Conservation (phyloP, 371 early-diverging fungal genomes). For the Umbelopsis sp. region DNA sequence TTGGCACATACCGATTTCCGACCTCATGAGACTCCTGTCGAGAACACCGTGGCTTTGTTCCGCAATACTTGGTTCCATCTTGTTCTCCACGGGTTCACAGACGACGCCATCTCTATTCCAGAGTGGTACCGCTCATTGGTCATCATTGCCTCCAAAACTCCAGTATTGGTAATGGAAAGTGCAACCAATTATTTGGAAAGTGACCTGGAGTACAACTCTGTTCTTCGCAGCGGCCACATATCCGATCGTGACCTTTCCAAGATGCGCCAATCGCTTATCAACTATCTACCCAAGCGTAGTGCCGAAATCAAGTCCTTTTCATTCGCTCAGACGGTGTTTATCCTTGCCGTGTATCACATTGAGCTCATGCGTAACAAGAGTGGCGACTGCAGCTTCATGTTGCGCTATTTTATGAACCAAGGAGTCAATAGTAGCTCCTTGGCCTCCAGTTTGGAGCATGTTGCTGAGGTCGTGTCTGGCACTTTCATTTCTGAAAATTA, state of each 20-base stretch:
- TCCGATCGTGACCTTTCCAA: constrained; percentile 61
- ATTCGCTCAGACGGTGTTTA: constrained; percentile 78
- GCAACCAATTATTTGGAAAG: constrained; percentile 83
- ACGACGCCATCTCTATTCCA: constrained; percentile 78
- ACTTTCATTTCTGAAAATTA: constrained; percentile 63
- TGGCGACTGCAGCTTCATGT: constrained; percentile 71
- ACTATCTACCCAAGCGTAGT: background rate
- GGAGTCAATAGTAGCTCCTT: constrained; percentile 71
- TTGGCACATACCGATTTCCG: constrained; percentile 64
- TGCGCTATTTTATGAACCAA: constrained; percentile 86
- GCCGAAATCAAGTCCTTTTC: constrained; percentile 67
- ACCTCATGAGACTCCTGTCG: constrained; percentile 61
- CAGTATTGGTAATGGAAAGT: constrained; percentile 76
- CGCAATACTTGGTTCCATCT: constrained; percentile 92
- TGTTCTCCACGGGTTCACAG: constrained; percentile 75
- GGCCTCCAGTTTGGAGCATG: constrained; percentile 72
- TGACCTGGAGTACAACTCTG: constrained; percentile 89
- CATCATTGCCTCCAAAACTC: constrained; percentile 84
- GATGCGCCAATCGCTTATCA: constrained; percentile 34
- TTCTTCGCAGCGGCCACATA: constrained; percentile 67
- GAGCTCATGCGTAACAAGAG: constrained; percentile 79
- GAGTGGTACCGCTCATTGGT: constrained; percentile 74
- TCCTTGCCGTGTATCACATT: constrained; percentile 83
- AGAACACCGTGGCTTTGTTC: constrained; percentile 73
- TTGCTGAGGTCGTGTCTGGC: constrained; percentile 64